Evolutionary conservation across 768 basidiomycete genomes (phyloP).

Genomic region (Psilocybe subaeruginosa): DNA sequence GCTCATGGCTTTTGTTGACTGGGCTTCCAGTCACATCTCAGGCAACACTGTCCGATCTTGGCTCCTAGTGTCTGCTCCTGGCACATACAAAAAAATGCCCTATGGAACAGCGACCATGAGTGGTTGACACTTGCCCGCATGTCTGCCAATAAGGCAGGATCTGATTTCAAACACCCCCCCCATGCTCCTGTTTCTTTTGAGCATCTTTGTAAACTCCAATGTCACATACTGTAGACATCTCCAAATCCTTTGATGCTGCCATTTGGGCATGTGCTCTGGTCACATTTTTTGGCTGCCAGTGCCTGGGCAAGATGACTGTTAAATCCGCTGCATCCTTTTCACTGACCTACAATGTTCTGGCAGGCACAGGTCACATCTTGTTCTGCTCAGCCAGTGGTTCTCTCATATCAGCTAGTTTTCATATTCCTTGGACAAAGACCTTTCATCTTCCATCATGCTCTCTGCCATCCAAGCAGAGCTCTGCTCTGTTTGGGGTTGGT

Average conservation of each 20-base stretch:
- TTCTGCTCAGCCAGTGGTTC: neutral
- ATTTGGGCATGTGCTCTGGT: constrained; percentile 35
- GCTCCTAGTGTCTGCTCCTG: constrained; percentile 38
- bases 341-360: neutral
- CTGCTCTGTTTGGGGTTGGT: neutral
- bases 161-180: constrained; percentile 21
- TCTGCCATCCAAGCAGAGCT: neutral
- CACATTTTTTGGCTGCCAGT: constrained; percentile 38
- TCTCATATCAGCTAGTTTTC: constrained; percentile 14
- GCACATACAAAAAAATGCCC: constrained; percentile 37
- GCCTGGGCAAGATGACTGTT: constrained; percentile 32
- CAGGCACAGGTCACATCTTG: neutral
- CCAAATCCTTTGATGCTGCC: constrained; percentile 31
- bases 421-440: constrained; percentile 36
- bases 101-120: constrained; percentile 35
- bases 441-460: neutral
- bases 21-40: constrained; percentile 5
- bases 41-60: constrained; percentile 33
- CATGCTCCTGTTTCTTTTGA: constrained; percentile 36
- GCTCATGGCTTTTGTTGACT: constrained; percentile 28
- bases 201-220: constrained; percentile 29
- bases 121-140: constrained; percentile 21
- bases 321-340: constrained; percentile 1
- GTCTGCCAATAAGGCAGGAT: constrained; percentile 23
- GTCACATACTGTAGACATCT: constrained; percentile 22